Evolutionary conservation across 345 rosid species (phyloP).

Genomic region (Durio zibethinus): DNA sequence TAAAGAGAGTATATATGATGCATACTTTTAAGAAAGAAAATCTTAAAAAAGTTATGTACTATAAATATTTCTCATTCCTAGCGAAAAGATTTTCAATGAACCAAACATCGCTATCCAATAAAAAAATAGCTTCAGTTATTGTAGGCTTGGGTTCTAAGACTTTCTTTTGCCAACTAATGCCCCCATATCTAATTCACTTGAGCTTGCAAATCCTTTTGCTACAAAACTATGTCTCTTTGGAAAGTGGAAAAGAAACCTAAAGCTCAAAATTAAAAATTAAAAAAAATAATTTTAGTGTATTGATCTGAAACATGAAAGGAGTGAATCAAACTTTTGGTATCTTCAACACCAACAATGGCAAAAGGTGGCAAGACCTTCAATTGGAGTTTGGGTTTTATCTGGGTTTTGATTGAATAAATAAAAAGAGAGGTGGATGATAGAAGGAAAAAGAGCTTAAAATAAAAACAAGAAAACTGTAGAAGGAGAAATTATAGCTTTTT

Average conservation of each 20-base stretch:
- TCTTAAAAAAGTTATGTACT: neutral
- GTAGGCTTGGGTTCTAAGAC: slow-evolving; percentile 59
- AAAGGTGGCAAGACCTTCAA: too few species aligned
- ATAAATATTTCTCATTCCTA: neutral
- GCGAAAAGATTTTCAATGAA: neutral
- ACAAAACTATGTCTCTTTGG: slow-evolving; percentile 84
- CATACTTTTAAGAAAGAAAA: neutral
- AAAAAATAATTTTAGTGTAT: neutral
- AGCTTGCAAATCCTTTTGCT: slow-evolving; percentile 47
- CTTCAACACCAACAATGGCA: too few species aligned
- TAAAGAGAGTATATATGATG: neutral
- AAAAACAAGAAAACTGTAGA: too few species aligned
- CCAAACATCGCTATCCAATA: slow-evolving; percentile 11
- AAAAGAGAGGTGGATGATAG: too few species aligned
- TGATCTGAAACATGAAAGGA: neutral
- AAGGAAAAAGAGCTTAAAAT: too few species aligned
- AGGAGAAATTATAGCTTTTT: too few species aligned
- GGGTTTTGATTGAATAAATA: too few species aligned
- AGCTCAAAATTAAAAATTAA: slow-evolving; percentile 76
- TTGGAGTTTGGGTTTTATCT: too few species aligned
- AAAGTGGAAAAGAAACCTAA: slow-evolving; percentile 92
- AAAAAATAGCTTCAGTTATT: slow-evolving; percentile 70
- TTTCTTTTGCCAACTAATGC: slow-evolving; percentile 23
- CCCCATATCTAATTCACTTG: slow-evolving; percentile 30
- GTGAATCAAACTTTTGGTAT: too few species aligned